Percentiles rank a stretch among this genome's conserved stretches.
phyloP scores from a whole-genome alignment of 495 filamentous ascomycete species.

The Neurospora sublineolata region DNA sequence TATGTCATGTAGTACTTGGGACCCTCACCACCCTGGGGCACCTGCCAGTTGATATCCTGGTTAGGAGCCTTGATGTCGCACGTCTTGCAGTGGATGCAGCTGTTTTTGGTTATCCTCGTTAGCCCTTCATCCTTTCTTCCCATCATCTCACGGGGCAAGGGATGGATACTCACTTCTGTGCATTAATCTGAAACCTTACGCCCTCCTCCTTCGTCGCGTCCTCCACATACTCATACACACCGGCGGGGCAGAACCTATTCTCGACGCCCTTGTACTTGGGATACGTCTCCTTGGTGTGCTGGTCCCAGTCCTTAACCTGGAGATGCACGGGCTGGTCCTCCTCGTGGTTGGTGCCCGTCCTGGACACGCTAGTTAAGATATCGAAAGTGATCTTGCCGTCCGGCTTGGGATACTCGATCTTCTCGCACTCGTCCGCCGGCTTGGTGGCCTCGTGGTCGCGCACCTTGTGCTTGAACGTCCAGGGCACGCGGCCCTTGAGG shows the following conservation, averaged over 20 bases:
- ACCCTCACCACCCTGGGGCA: slow-evolving; percentile 90
- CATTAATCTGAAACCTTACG: slow-evolving; percentile 93
- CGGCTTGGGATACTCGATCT: slow-evolving; percentile 94
- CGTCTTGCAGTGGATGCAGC: slow-evolving; percentile 98
- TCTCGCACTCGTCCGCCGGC: slow-evolving; percentile 61
- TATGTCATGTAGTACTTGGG: slow-evolving; percentile 94
- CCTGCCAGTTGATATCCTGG: slow-evolving; percentile 95
- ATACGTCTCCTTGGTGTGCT: slow-evolving; percentile 70
- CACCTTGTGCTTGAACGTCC: slow-evolving; percentile 80
- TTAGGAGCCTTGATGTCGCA: slow-evolving; percentile 96
- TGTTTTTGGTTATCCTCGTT: slow-evolving; percentile 18
- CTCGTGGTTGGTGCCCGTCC: slow-evolving; percentile 96
- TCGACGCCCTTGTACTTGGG: slow-evolving; percentile 86
- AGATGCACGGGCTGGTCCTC: slow-evolving; percentile 97
- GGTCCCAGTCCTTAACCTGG: slow-evolving; percentile 88
- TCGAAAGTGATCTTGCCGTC: slow-evolving; percentile 92
- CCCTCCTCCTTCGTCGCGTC: slow-evolving; percentile 71
- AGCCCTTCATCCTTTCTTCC: background rate
- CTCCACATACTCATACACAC: slow-evolving; percentile 97
- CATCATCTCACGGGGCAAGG: background rate
- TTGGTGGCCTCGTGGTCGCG: slow-evolving; percentile 71
- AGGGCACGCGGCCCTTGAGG: slow-evolving; percentile 73
- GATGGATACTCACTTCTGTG: slow-evolving; percentile 80
- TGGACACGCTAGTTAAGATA: slow-evolving; percentile 83
- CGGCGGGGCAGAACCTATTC: slow-evolving; percentile 98